Percentiles rank a stretch among this genome's conserved stretches.
phyloP scores from a whole-genome alignment of 176 grass and related monocot species.

The Carex littledalei region DNA sequence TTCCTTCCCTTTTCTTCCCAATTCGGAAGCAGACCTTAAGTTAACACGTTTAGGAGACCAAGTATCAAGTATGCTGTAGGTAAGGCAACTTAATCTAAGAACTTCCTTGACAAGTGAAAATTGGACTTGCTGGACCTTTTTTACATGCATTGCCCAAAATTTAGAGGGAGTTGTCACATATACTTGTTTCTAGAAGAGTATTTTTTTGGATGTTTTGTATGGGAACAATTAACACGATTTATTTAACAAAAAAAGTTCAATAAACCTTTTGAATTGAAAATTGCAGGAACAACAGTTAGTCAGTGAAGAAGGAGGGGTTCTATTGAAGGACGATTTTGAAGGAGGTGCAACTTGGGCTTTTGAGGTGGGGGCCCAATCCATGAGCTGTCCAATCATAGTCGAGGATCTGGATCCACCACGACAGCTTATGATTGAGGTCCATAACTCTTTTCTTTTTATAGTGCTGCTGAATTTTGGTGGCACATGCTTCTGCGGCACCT shows the following conservation, averaged over 20 bases:
- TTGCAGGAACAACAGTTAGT: conserved; percentile 17
- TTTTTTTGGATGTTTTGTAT: background rate
- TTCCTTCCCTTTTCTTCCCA: no score
- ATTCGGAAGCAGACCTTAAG: background rate
- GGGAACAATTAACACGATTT: background rate
- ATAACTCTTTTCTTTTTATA: background rate
- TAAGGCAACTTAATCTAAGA: background rate
- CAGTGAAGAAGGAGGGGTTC: conserved; percentile 43
- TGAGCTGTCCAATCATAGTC: conserved; percentile 57
- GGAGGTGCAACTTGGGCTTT: conserved; percentile 69
- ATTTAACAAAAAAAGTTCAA: background rate
- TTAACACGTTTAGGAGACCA: background rate
- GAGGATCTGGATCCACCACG: conserved; percentile 52
- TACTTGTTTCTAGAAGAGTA: background rate
- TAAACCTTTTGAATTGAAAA: background rate
- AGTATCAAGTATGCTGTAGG: background rate
- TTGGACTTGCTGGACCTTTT: background rate
- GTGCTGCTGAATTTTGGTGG: background rate
- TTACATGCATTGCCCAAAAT: background rate
- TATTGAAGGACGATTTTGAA: conserved; percentile 58
- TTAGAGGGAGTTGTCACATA: background rate
- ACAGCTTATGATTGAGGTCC: conserved; percentile 52
- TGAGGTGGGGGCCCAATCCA: conserved; percentile 45
- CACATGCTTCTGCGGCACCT: background rate
- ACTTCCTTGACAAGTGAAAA: background rate